phyloP scores from a whole-genome alignment of 1,139 yeast species.

The Lodderomyces beijingensis region DNA sequence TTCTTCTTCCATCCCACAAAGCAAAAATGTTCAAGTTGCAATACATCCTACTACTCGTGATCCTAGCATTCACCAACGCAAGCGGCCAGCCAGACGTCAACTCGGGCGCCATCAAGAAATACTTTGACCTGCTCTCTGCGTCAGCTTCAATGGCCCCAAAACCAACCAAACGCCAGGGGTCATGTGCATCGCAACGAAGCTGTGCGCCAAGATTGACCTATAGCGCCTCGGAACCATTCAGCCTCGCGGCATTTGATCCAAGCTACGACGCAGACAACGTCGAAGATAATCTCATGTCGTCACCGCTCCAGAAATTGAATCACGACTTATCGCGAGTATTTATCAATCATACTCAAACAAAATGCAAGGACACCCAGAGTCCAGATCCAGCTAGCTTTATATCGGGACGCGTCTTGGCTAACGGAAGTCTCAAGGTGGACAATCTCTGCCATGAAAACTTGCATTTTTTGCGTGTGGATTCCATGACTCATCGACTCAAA shows the following conservation, averaged over 20 bases:
- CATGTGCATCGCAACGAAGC: too few species aligned
- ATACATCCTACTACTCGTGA: too few species aligned
- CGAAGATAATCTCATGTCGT: constrained; percentile 3
- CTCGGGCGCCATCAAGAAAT: too few species aligned
- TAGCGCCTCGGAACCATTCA: constrained; percentile 10
- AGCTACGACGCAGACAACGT: not conserved
- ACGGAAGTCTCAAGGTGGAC: constrained; percentile 6
- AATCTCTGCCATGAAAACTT: constrained; percentile 1
- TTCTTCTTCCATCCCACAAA: too few species aligned
- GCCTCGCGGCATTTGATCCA: constrained; percentile 8
- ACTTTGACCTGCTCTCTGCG: too few species aligned
- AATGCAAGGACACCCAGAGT: constrained; percentile 2
- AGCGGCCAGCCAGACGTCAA: too few species aligned
- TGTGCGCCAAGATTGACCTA: too few species aligned
- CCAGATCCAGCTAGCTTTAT: constrained; percentile 3
- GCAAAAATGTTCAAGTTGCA: too few species aligned
- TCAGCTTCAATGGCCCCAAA: too few species aligned
- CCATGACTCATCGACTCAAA: constrained; percentile 7
- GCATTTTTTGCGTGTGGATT: constrained; percentile 9
- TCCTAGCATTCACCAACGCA: too few species aligned
- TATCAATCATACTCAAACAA: constrained; percentile 2
- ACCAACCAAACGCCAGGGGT: too few species aligned
- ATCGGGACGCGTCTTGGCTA: constrained; percentile 7
- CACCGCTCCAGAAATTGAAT: constrained; percentile 4
- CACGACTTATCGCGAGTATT: constrained; percentile 4